Conservation (phyloP, 2,329 filamentous ascomycete genomes). For the Apiospora marii region DNA sequence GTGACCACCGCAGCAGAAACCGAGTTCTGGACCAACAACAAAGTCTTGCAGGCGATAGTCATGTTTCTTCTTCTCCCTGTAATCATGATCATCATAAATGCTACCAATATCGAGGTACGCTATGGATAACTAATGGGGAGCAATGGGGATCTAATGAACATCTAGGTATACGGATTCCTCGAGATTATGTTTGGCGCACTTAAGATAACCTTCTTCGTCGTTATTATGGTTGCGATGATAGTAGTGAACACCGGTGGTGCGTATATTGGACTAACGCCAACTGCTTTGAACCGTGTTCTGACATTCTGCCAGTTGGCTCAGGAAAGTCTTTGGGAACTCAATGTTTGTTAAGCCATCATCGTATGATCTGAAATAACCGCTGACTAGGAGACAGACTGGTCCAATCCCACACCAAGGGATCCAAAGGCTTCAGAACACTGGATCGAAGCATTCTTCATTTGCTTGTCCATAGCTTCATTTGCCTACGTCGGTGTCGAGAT, state of each 20-base stretch:
- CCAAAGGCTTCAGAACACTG: constrained; percentile 34
- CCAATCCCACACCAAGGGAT: constrained; percentile 31
- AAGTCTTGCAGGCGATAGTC: constrained; percentile 1
- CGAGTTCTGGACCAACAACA: background rate
- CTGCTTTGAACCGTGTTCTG: background rate
- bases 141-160: background rate
- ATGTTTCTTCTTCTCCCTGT: background rate
- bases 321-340: background rate
- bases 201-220: constrained; percentile 37
- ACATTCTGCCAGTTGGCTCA: background rate
- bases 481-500: constrained; percentile 45
- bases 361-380: background rate
- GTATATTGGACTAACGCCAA: background rate
- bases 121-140: background rate
- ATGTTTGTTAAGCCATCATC: background rate
- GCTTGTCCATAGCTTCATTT: constrained; percentile 42
- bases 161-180: constrained; percentile 40
- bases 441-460: constrained; percentile 39
- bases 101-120: constrained; percentile 34
- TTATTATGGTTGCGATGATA: constrained; percentile 36
- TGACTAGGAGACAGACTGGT: constrained; percentile 31
- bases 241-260: constrained; percentile 29
- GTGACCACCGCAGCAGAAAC: constrained; percentile 14
- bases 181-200: constrained; percentile 37
- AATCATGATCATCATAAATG: background rate